phyloP scores from a whole-genome alignment of 352 stramenopile species.

The Blastocystis sp. region DNA sequence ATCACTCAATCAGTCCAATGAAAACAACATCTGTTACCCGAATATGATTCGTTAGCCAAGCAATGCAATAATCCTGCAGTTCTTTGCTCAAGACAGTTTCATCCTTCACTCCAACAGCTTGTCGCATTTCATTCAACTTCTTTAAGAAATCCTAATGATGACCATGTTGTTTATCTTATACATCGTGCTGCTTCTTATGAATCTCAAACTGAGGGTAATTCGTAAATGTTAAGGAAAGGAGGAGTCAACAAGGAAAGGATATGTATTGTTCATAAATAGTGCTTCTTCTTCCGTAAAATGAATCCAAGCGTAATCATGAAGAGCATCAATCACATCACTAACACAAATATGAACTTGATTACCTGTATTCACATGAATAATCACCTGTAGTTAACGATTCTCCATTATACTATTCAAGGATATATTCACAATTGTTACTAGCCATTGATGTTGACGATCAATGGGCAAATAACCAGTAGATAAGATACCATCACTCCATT shows the following conservation, averaged over 20 bases:
- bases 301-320: slow-evolving; percentile 47
- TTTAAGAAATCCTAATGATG: slow-evolving; percentile 40
- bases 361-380: slow-evolving; percentile 56
- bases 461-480: slow-evolving; percentile 50
- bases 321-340: slow-evolving; percentile 39
- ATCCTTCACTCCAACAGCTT: slow-evolving; percentile 7
- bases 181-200: slow-evolving; percentile 50
- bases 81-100: slow-evolving; percentile 30
- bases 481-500: slow-evolving; percentile 55
- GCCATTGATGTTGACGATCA: slow-evolving; percentile 52
- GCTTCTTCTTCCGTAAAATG: slow-evolving; percentile 57
- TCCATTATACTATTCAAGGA: neutral
- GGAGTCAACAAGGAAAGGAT: neutral
- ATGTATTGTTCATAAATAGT: slow-evolving; percentile 49
- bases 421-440: slow-evolving; percentile 57
- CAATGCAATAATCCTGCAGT: slow-evolving; percentile 43
- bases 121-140: neutral
- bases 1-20: neutral
- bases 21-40: slow-evolving; percentile 23
- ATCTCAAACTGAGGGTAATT: slow-evolving; percentile 38
- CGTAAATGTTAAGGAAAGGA: neutral
- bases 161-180: neutral
- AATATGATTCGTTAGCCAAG: slow-evolving; percentile 60
- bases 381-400: slow-evolving; percentile 7
- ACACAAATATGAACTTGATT: slow-evolving; percentile 41